Percentiles rank a stretch among this genome's conserved stretches.
Evolutionary conservation across 1,284 basidiomycete genomes (phyloP).

Genomic region (Ustilago trichophora): DNA sequence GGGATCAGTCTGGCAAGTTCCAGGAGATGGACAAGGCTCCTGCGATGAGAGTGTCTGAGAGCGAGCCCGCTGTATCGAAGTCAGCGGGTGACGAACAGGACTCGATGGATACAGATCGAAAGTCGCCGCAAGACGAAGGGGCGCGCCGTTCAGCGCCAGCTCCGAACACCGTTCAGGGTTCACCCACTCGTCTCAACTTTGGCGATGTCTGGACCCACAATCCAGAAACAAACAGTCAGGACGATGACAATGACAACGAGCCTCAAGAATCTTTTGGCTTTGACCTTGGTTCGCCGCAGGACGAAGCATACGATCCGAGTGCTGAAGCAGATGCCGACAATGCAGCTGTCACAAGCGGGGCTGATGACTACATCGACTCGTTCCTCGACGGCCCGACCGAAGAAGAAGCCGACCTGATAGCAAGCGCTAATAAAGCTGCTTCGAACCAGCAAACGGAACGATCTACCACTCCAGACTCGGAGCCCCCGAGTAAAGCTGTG

Average conservation of each 20-base stretch:
- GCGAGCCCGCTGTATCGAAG: slow-evolving; percentile 17
- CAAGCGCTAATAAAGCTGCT: not conserved
- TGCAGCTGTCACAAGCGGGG: slow-evolving; percentile 9
- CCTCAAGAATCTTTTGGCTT: slow-evolving; percentile 30
- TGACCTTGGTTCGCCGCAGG: slow-evolving; percentile 13
- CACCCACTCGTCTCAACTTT: slow-evolving; percentile 27
- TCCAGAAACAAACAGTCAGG: not conserved
- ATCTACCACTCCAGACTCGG: slow-evolving; percentile 37
- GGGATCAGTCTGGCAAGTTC: slow-evolving; percentile 32
- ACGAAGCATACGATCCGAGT: slow-evolving; percentile 7
- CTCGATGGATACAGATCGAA: not conserved
- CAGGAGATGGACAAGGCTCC: slow-evolving; percentile 2
- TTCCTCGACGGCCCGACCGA: slow-evolving; percentile 45
- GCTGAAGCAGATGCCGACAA: not conserved
- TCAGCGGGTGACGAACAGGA: not conserved
- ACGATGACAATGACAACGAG: slow-evolving; percentile 4
- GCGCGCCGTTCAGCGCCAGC: slow-evolving; percentile 28
- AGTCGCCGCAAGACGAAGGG: not conserved
- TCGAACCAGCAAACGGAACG: not conserved
- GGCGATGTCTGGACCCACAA: slow-evolving; percentile 30
- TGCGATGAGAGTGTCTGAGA: slow-evolving; percentile 20
- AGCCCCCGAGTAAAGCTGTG: slow-evolving; percentile 22
- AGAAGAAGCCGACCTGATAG: not conserved
- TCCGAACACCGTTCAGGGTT: slow-evolving; percentile 4
- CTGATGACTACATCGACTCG: slow-evolving; percentile 58